Base-by-base conservation (phyloP, 1,284 basidiomycete genomes). In the Tilletiaria anomala region DNA sequence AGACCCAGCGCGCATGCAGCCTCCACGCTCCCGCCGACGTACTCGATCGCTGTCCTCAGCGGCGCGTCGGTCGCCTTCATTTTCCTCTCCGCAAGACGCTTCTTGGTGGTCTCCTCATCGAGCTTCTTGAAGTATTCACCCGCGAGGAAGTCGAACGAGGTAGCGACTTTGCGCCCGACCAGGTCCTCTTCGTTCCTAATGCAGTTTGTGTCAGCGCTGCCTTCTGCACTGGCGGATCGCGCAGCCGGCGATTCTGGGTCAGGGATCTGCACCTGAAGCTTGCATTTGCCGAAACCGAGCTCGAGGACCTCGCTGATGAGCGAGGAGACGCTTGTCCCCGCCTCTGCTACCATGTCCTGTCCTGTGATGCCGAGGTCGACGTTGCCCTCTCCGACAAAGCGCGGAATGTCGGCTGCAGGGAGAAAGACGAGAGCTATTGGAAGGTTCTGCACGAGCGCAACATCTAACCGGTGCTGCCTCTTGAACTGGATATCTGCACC, bases 361-460 rank as follows among this genome's bases (percentile, higher is more conserved):
- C 91, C 91, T 5, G 86, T 91, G 50, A 91, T 88, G 5, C 86
- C 87, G 29, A 69, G 73, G 64, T 91, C 83, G 58, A 97, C 83
- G 61, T 93, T 86, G 42, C 91, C 91, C 68, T 94, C 87, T 21
- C 87, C 93, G 26, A 99, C 93, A 70, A 96, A 99, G 24, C 88
- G 91, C 10, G 91, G 91, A 51, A 99, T 99, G 65, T 99, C 93
- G 6, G 84, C 76, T 1, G 93, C 93, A 17, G 93, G 91, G 15
- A 97, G 80, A 70, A 99, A 97, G 22, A 99, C 83, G 38, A 96
- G 78, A 5, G 88, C 88, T 50, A 97, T 87, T 37, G 80, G 80
- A 62, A 88, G 85, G 67, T 97, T 97, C 51, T 82, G 77, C 14
- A 86, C 85, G 12, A 96, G 75, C 51, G 82, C 85, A 23, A 96